Conservation (phyloP, 331 rosid genomes). For the Pyracantha coccinea region DNA sequence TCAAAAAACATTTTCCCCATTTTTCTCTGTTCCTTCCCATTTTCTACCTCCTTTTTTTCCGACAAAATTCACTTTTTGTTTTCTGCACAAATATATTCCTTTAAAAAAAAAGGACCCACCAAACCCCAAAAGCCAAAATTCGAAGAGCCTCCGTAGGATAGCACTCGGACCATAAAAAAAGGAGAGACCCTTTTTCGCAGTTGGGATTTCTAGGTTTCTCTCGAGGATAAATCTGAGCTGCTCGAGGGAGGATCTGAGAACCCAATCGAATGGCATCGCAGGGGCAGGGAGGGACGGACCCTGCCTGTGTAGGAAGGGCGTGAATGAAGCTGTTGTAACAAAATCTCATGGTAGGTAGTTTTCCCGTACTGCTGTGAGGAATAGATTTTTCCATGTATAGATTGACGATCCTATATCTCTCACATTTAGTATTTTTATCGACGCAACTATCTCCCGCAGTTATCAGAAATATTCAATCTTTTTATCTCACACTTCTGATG, state of each 20-base stretch:
- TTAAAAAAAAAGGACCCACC: neutral
- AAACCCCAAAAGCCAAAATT: neutral
- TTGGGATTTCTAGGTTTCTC: slow-evolving; percentile 21
- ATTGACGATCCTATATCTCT: neutral
- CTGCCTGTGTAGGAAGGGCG: slow-evolving; percentile 20
- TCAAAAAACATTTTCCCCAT: neutral
- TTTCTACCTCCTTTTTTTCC: neutral
- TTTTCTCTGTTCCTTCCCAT: neutral
- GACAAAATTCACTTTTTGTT: neutral
- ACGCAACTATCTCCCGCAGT: slow-evolving; percentile 6
- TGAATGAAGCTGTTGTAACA: slow-evolving; percentile 19
- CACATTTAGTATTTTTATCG: neutral
- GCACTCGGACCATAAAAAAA: too few species aligned
- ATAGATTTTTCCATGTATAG: slow-evolving; percentile 47
- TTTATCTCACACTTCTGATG: neutral
- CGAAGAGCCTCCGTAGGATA: too few species aligned
- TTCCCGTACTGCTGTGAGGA: slow-evolving; percentile 33
- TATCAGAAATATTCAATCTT: neutral
- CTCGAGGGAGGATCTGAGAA: neutral
- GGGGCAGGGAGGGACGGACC: slow-evolving; percentile 53
- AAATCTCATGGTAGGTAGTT: slow-evolving; percentile 35
- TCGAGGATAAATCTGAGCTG: neutral
- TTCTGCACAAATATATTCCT: neutral
- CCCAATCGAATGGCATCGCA: slow-evolving; percentile 37
- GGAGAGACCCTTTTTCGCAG: neutral